Evolutionary conservation across 352 stramenopile genomes (phyloP).

Genomic region (Aphanomyces astaci): DNA sequence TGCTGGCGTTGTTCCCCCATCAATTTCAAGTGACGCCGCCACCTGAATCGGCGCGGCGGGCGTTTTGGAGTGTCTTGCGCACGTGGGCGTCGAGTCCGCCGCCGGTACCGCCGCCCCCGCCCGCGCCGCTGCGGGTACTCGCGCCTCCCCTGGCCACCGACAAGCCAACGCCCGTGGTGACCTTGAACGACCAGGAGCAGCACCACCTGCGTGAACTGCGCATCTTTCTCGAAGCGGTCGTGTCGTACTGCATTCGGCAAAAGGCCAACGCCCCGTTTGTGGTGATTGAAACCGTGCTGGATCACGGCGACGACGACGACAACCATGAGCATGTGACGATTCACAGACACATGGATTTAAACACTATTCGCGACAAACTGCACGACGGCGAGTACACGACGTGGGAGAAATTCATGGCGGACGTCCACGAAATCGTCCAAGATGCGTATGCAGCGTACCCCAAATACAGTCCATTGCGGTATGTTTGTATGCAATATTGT

Average conservation of each 20-base stretch:
- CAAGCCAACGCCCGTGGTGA: conserved; percentile 30
- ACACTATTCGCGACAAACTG: conserved; percentile 82
- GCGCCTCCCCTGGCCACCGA: conserved; percentile 48
- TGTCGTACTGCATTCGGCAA: conserved; percentile 74
- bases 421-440: conserved; percentile 81
- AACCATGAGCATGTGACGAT: too few species aligned
- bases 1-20: conserved; percentile 50
- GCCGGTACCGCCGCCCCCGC: conserved; percentile 11
- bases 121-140: conserved; percentile 37
- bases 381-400: conserved; percentile 86
- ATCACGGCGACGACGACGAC: conserved; percentile 30
- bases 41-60: conserved; percentile 27
- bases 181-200: conserved; percentile 58
- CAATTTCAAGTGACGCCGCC: conserved; percentile 34
- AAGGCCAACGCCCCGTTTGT: conserved; percentile 62
- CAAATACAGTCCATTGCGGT: conserved; percentile 52
- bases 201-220: conserved; percentile 81
- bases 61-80: conserved; percentile 50
- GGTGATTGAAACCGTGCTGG: conserved; percentile 36
- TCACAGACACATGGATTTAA: conserved; percentile 85
- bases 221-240: conserved; percentile 78
- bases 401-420: conserved; percentile 80
- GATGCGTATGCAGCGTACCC: conserved; percentile 89
- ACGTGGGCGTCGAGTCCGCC: not conserved
- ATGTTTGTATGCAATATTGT: not conserved